These are phyloP conservation scores for Fibroporia radiculosa DNA, from an alignment of 768 basidiomycete species.

Conservation along the genomic window DNA sequence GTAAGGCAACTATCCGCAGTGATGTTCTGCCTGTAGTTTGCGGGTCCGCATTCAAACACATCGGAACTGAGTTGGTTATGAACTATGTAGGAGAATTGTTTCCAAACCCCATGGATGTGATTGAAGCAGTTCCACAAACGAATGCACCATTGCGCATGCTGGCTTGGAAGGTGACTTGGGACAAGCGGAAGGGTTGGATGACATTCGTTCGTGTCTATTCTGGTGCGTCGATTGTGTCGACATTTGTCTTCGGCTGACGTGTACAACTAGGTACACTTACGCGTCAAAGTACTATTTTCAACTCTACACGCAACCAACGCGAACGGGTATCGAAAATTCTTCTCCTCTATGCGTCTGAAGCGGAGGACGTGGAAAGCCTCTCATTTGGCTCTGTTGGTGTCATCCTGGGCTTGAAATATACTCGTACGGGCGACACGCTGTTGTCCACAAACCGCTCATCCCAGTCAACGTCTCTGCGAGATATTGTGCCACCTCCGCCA, in stretches of 20 bases:
- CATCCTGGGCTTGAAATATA: constrained; percentile 73
- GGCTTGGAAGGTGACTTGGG: constrained; percentile 89
- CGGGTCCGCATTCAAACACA: constrained; percentile 72
- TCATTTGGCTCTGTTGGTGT: constrained; percentile 82
- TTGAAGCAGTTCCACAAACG: constrained; percentile 30
- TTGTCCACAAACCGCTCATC: constrained; percentile 39
- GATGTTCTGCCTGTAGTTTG: constrained; percentile 74
- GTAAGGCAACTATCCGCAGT: constrained; percentile 56
- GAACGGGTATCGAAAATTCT: constrained; percentile 72
- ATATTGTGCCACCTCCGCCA: constrained; percentile 71
- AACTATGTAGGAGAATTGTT: constrained; percentile 77
- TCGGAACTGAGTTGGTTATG: constrained; percentile 76
- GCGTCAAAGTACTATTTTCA: constrained; percentile 52
- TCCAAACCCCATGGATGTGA: constrained; percentile 64
- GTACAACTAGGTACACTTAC: constrained; percentile 53
- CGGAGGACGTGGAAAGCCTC: constrained; percentile 70
- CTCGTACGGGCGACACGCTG: constrained; percentile 83
- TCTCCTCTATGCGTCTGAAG: constrained; percentile 70
- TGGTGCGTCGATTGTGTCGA: constrained; percentile 35
- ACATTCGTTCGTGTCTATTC: constrained; percentile 87
- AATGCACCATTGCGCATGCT: constrained; percentile 53
- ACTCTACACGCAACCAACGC: constrained; percentile 57
- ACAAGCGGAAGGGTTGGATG: constrained; percentile 83
- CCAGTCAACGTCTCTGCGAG: constrained; percentile 39
- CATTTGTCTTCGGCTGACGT: constrained; percentile 5